Evolutionary conservation across 495 filamentous ascomycete species (phyloP).

Genomic region (Letharia columbiana): DNA sequence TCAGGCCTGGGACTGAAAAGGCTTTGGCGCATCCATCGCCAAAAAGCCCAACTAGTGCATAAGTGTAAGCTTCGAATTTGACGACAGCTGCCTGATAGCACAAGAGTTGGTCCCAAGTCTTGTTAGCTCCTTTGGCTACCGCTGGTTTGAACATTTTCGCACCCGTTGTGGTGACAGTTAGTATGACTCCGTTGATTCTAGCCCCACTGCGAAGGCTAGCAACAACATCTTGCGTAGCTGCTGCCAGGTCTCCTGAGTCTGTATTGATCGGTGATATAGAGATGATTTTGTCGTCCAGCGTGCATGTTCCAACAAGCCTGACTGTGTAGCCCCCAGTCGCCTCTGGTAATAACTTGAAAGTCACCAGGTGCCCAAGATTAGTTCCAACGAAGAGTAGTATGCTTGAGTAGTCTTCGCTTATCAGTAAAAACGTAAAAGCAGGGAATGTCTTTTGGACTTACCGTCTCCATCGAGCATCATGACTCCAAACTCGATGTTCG

Average conservation of each 20-base stretch:
- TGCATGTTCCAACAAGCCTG: conserved; percentile 54
- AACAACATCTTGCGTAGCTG: conserved; percentile 64
- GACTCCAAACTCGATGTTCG: conserved; percentile 78
- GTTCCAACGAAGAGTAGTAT: conserved; percentile 91
- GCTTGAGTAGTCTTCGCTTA: conserved; percentile 65
- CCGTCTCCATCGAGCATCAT: conserved; percentile 85
- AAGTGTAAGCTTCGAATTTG: conserved; percentile 60
- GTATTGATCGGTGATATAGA: conserved; percentile 68
- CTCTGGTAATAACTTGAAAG: conserved; percentile 80
- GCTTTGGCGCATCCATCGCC: conserved; percentile 67
- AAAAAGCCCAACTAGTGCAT: conserved; percentile 75
- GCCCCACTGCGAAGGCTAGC: conserved; percentile 60
- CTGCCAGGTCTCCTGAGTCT: conserved; percentile 64
- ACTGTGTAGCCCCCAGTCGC: conserved; percentile 62
- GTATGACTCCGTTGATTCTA: conserved; percentile 61
- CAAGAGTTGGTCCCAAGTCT: conserved; percentile 71
- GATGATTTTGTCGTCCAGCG: conserved; percentile 64
- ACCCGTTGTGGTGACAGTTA: conserved; percentile 63
- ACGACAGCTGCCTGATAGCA: conserved; percentile 71
- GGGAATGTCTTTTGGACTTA: conserved; percentile 24
- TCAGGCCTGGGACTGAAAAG: conserved; percentile 77
- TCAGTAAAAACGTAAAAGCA: conserved; percentile 5
- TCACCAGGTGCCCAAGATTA: conserved; percentile 68
- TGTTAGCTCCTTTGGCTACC: conserved; percentile 75
- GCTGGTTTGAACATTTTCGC: conserved; percentile 81